Evolutionary conservation across 345 rosid species (phyloP).

Genomic region (Excoecaria cochinchinensis): DNA sequence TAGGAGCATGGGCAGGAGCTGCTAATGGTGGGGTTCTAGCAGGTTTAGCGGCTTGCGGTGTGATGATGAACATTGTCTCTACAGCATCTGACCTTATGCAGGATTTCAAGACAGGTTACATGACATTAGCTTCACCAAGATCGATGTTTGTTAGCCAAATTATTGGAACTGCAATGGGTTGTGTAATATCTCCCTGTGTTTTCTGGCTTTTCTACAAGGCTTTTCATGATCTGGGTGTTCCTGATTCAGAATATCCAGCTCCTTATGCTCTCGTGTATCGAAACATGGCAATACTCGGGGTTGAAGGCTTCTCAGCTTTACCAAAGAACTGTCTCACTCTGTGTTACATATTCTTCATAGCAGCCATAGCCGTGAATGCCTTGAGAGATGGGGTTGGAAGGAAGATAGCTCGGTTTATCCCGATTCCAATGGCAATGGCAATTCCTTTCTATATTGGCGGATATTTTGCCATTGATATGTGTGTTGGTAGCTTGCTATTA

Average conservation of each 20-base stretch:
- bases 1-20: constrained; percentile 74
- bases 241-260: constrained; percentile 53
- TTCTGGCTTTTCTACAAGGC: constrained; percentile 87
- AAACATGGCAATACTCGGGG: constrained; percentile 64
- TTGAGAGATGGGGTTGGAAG: constrained; percentile 44
- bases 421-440: constrained; percentile 89
- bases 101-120: constrained; percentile 85
- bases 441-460: constrained; percentile 82
- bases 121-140: constrained; percentile 76
- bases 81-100: constrained; percentile 85
- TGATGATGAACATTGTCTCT: constrained; percentile 86
- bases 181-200: constrained; percentile 67
- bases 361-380: constrained; percentile 53
- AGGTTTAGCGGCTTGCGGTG: constrained; percentile 81
- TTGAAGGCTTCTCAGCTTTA: constrained; percentile 64
- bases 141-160: constrained; percentile 79
- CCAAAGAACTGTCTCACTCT: constrained; percentile 71
- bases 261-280: constrained; percentile 59
- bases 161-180: constrained; percentile 84
- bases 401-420: constrained; percentile 48
- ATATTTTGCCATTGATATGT: constrained; percentile 83
- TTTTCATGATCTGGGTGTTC: constrained; percentile 53
- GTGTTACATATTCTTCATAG: constrained; percentile 56
- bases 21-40: constrained; percentile 71
- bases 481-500: constrained; percentile 69